Percentiles rank a stretch among this genome's conserved stretches.
phyloP scores from a whole-genome alignment of 306 rosid species.

The Pterocarpus santalinus region DNA sequence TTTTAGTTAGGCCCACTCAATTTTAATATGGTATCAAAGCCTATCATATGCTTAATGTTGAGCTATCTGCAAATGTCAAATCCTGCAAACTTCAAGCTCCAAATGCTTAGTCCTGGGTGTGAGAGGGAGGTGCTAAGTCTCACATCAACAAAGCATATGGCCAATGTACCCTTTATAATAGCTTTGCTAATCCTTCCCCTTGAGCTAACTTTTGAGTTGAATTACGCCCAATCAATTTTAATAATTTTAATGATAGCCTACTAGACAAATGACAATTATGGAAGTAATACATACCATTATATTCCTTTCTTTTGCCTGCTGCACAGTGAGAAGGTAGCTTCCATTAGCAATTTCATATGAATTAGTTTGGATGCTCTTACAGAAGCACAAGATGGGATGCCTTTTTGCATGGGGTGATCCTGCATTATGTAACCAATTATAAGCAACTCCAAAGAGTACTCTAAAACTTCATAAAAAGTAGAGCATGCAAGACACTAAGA shows the following conservation, averaged over 20 bases:
- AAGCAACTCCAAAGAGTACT: not conserved
- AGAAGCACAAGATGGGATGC: constrained; percentile 55
- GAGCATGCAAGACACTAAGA: not conserved
- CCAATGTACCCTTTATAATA: constrained; percentile 10
- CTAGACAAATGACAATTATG: not conserved
- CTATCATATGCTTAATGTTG: no score
- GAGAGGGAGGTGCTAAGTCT: no score
- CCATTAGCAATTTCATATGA: constrained; percentile 81
- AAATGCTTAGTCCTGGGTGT: no score
- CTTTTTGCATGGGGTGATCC: constrained; percentile 41
- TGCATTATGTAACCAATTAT: constrained; percentile 43
- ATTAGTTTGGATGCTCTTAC: constrained; percentile 69
- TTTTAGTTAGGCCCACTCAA: no score
- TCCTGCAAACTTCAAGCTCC: no score
- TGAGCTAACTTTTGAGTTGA: not conserved
- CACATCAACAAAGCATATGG: no score
- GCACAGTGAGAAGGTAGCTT: constrained; percentile 70
- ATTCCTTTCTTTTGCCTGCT: constrained; percentile 54
- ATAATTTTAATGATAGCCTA: not conserved
- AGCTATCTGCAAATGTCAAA: no score
- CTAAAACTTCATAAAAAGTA: not conserved
- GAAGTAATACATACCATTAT: constrained; percentile 53
- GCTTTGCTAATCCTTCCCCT: not conserved
- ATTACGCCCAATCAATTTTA: not conserved
- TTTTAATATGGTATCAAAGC: no score